Evolutionary conservation across 257 asterid genomes (phyloP), one percentile per base, ranked within the genome.

Genomic region (Lycium ferocissimum): DNA sequence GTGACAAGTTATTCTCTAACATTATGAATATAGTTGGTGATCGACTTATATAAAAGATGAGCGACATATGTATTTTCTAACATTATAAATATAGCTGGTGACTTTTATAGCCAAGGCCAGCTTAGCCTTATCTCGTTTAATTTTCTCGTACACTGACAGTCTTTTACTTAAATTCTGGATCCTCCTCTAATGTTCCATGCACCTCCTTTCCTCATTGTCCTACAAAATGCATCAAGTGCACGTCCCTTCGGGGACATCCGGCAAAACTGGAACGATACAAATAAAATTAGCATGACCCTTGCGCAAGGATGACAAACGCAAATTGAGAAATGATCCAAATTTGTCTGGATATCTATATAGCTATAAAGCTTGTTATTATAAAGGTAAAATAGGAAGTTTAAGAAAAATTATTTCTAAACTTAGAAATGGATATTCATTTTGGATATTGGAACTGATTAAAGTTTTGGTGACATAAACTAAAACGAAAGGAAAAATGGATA

Each of bases 211-310:
- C 57, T 51, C 57, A 51, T 51, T 12, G 9, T 51, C 57, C 13
- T 8, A 11, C 15, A 10, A 54, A 14, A 54, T 54, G n/a, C 59
- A 54, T 54, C 59, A 3, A 54, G 6, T 3, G 13, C 6, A 13
- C n/a, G 89, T 86, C 86, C 91, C 90, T 90, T 87, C 49, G 90
- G 86, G 88, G 88, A 90, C 89, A 88, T 89, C 84, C 85, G 89
- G 83, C 85, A 90, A 86, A 88, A 88, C 80, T 86, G 88, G 86
- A 90, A 85, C 82, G 85, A 88, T 87, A 87, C 89, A 87, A 89
- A 87, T 90, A 87, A 89, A 84, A 89, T 89, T 89, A 85, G 90
- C 88, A 90, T 90, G 89, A 89, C 89, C 91, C 92, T 86, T 89
- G 88, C 87, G 87, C 51, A 67, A 37, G 75, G 75, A 67, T 67